Percentiles rank a stretch among this genome's conserved stretches.
These are phyloP conservation scores for Laburnicola sp. DNA, from an alignment of 2,329 filamentous ascomycete genomes.

Conservation along the genomic window DNA sequence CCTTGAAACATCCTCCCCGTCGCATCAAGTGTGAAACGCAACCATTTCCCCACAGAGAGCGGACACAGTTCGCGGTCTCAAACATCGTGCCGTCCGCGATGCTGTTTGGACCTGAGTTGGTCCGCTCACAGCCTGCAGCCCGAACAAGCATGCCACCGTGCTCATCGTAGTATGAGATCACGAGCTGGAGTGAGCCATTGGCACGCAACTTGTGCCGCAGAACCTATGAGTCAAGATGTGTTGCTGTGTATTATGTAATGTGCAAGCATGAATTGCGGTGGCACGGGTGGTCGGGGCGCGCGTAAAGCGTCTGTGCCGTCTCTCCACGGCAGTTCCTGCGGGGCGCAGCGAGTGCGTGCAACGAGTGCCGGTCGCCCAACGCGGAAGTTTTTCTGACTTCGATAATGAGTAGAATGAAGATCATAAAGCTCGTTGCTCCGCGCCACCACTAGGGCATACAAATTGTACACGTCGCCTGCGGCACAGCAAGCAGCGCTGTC, in stretches of 20 bases:
- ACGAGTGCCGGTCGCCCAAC: not conserved
- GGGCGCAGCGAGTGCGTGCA: not conserved
- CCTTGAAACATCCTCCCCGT: slow-evolving; percentile 33
- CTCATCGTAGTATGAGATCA: not conserved
- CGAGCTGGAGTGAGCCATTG: not conserved
- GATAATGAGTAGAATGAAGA: no score
- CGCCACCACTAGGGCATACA: no score
- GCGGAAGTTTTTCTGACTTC: not conserved
- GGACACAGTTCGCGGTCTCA: not conserved
- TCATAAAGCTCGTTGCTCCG: not conserved
- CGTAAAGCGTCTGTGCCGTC: slow-evolving; percentile 6
- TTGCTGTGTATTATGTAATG: not conserved
- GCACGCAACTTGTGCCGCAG: not conserved
- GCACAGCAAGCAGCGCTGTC: no score
- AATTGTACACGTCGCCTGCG: no score
- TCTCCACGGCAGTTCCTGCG: not conserved
- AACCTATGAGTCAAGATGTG: no score
- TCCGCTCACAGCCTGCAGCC: not conserved
- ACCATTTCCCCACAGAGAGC: not conserved
- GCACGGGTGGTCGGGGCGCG: not conserved
- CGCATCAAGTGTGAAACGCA: slow-evolving; percentile 25
- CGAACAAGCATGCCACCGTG: not conserved
- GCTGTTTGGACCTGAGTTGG: not conserved
- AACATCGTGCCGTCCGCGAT: not conserved
- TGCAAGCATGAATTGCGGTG: not conserved